phyloP scores from a whole-genome alignment of 768 basidiomycete genomes.

The Pisolithus microcarpus region DNA sequence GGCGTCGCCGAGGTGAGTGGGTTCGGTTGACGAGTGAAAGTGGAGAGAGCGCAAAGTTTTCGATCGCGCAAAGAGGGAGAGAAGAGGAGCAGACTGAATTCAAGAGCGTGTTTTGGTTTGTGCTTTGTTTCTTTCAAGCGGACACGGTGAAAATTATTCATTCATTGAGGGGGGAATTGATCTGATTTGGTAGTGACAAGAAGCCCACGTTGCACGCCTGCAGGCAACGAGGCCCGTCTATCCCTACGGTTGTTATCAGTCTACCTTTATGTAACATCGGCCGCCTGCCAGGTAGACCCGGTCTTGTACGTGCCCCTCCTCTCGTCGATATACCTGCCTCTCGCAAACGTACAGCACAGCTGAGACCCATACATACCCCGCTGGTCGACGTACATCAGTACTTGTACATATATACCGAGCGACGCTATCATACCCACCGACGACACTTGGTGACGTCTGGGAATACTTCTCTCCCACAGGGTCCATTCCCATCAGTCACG shows the following conservation, averaged over 20 bases:
- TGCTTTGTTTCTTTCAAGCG: slow-evolving; percentile 35
- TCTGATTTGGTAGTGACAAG: slow-evolving; percentile 43
- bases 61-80: slow-evolving; percentile 36
- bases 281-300: background rate
- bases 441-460: too few relatives aligned
- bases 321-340: too few relatives aligned
- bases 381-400: background rate
- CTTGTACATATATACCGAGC: too few relatives aligned
- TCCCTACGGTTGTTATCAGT: slow-evolving; percentile 31
- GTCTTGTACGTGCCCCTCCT: too few relatives aligned
- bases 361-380: slow-evolving; percentile 6
- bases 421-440: too few relatives aligned
- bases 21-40: slow-evolving; percentile 2
- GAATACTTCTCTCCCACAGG: slow-evolving; percentile 21
- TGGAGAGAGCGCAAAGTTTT: slow-evolving; percentile 30
- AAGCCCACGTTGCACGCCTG: slow-evolving; percentile 69
- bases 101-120: slow-evolving; percentile 51
- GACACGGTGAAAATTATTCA: slow-evolving; percentile 25
- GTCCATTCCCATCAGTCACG: slow-evolving; percentile 43
- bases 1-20: slow-evolving; percentile 10
- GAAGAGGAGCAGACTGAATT: slow-evolving; percentile 37
- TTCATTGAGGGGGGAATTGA: slow-evolving; percentile 31
- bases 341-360: too few relatives aligned
- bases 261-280: slow-evolving; percentile 38
- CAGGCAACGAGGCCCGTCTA: slow-evolving; percentile 41